A percentile compares a stretch with the other conserved stretches of the same genome.
These are phyloP conservation scores for Xylaria sp. DNA, from an alignment of 2,329 filamentous ascomycete genomes.

Conservation along the genomic window DNA sequence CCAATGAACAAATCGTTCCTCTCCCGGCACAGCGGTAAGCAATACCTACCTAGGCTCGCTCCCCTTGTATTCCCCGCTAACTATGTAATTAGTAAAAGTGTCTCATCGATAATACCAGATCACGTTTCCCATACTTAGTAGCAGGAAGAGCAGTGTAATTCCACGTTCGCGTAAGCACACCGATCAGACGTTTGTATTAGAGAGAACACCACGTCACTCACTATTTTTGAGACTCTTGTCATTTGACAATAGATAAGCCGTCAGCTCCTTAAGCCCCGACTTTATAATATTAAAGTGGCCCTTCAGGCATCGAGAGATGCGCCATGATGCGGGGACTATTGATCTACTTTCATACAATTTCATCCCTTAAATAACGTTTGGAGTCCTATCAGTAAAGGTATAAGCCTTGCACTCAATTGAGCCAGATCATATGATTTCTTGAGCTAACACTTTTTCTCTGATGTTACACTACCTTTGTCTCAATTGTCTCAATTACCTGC, in stretches of 20 bases:
- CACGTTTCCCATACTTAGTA: slow-evolving; percentile 10
- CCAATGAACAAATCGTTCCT: slow-evolving; percentile 26
- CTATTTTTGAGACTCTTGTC: not conserved
- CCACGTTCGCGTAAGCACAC: slow-evolving; percentile 21
- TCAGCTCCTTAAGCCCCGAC: not conserved
- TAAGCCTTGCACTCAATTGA: not conserved
- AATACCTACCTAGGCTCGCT: slow-evolving; percentile 11
- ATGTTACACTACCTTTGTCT: not conserved
- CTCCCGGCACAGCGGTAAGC: slow-evolving; percentile 24
- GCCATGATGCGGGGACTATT: slow-evolving; percentile 2
- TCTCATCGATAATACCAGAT: slow-evolving; percentile 14
- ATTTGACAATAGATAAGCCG: slow-evolving; percentile 1
- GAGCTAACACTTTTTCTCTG: not conserved
- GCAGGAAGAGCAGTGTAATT: slow-evolving; percentile 12
- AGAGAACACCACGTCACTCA: not conserved
- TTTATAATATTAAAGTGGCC: not conserved
- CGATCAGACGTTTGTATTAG: slow-evolving; percentile 8
- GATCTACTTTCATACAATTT: not conserved
- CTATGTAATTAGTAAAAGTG: slow-evolving; percentile 10
- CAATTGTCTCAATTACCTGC: slow-evolving; percentile 6
- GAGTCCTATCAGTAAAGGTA: not conserved
- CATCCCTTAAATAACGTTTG: not conserved
- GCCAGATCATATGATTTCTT: not conserved
- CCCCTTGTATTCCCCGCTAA: slow-evolving; percentile 28
- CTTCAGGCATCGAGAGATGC: not conserved